Percentiles rank a stretch among this genome's conserved stretches.
phyloP scores from a whole-genome alignment of 2,329 filamentous ascomycete species.

The Plenodomus lindquistii region DNA sequence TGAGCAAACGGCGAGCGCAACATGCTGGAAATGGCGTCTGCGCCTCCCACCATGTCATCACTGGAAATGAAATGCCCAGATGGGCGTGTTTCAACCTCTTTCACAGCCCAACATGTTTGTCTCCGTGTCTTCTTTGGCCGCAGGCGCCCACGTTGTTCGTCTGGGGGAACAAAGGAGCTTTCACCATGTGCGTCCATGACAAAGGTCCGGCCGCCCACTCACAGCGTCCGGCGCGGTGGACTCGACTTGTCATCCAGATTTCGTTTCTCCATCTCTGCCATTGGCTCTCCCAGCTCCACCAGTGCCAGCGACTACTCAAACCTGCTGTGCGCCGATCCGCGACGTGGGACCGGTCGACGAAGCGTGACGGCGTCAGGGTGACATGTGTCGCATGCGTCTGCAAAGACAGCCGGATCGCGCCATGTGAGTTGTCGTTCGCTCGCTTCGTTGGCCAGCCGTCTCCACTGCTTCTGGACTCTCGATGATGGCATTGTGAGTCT shows the following conservation, averaged over 20 bases:
- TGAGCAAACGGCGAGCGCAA: constrained; percentile 26
- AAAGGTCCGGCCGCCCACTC: constrained; percentile 2
- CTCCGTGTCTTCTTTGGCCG: background rate
- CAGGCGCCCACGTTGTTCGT: background rate
- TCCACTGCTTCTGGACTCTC: constrained; percentile 25
- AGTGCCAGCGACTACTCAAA: constrained; percentile 22
- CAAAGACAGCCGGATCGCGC: constrained; percentile 10
- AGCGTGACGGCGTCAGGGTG: constrained; percentile 26
- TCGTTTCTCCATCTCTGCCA: constrained; percentile 15
- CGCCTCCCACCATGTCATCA: constrained; percentile 17
- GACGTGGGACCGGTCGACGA: constrained; percentile 19
- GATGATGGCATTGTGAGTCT: constrained; percentile 22
- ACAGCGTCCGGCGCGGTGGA: constrained; percentile 7
- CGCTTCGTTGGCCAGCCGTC: constrained; percentile 14
- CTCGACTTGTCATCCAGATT: constrained; percentile 16
- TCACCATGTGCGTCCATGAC: constrained; percentile 5
- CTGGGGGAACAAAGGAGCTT: background rate
- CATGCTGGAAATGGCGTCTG: constrained; percentile 14
- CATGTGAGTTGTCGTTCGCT: constrained; percentile 20
- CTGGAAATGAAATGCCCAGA: background rate
- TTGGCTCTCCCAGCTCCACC: constrained; percentile 24
- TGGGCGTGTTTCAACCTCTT: background rate
- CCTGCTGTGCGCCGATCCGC: constrained; percentile 24
- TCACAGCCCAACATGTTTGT: background rate
- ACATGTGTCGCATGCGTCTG: constrained; percentile 14